Evolutionary conservation across 192 early-diverging fungal species (phyloP).

Genomic region (Rhizoclosmatium sp.): DNA sequence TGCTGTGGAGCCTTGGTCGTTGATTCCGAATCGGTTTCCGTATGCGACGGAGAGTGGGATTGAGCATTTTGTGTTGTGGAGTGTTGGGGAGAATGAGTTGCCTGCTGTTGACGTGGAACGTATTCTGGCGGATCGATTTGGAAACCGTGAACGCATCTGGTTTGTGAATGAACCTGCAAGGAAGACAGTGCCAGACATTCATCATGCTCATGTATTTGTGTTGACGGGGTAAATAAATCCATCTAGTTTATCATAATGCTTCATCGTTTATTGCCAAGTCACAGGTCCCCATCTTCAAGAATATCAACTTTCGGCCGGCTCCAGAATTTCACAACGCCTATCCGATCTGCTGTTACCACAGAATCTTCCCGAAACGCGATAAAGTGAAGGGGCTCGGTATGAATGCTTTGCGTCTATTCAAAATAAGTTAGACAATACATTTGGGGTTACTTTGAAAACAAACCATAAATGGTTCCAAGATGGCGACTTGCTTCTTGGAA

Average conservation of each 20-base stretch:
- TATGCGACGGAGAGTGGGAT: slow-evolving; percentile 39
- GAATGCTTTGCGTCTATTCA: slow-evolving; percentile 62
- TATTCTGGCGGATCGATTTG: background rate
- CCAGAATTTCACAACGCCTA: slow-evolving; percentile 81
- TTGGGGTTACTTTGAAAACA: slow-evolving; percentile 7
- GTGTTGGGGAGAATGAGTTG: background rate
- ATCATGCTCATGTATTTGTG: slow-evolving; percentile 12
- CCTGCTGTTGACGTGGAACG: background rate
- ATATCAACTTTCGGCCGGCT: slow-evolving; percentile 56
- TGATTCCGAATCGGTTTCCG: slow-evolving; percentile 9
- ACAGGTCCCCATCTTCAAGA: background rate
- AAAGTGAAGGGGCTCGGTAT: slow-evolving; percentile 65
- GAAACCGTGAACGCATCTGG: background rate
- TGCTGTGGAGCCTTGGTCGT: background rate
- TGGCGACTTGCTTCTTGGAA: slow-evolving; percentile 62
- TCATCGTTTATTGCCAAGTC: too few relatives aligned
- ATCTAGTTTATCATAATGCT: too few relatives aligned
- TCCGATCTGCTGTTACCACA: slow-evolving; percentile 76
- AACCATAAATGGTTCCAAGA: slow-evolving; percentile 74
- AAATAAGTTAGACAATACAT: background rate
- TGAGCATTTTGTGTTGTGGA: slow-evolving; percentile 23
- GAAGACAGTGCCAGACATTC: slow-evolving; percentile 22
- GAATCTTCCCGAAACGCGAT: slow-evolving; percentile 75
- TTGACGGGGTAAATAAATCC: too few relatives aligned
- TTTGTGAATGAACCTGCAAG: slow-evolving; percentile 7